phyloP scores from a whole-genome alignment of 1,284 basidiomycete species.

The Naganishia sp. region DNA sequence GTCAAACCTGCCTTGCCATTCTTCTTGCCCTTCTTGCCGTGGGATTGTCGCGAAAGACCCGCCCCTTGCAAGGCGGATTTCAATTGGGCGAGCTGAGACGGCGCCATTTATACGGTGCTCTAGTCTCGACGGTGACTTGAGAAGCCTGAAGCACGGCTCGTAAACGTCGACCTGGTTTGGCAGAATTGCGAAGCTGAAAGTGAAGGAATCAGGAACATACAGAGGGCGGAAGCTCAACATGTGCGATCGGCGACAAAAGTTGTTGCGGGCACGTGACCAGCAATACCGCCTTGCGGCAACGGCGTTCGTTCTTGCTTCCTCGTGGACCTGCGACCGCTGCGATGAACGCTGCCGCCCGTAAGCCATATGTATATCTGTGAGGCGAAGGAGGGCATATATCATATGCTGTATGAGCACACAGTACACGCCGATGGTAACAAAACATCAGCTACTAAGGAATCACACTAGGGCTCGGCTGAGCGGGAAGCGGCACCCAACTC shows the following conservation, averaged over 20 bases:
- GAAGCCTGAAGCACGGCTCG: too few species aligned
- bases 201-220: neutral
- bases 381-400: too few species aligned
- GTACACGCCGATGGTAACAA: too few species aligned
- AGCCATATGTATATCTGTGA: too few species aligned
- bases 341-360: neutral
- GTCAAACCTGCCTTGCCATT: slow-evolving; percentile 61
- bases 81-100: slow-evolving; percentile 80
- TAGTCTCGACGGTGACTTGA: too few species aligned
- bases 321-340: too few species aligned
- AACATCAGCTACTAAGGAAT: too few species aligned
- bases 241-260: slow-evolving; percentile 6
- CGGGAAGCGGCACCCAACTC: slow-evolving; percentile 38
- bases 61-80: slow-evolving; percentile 77
- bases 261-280: neutral
- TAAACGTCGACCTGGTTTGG: too few species aligned
- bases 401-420: too few species aligned
- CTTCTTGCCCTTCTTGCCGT: slow-evolving; percentile 58
- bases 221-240: neutral
- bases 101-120: slow-evolving; percentile 41
- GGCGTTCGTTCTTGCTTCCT: slow-evolving; percentile 11
- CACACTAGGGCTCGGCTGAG: too few species aligned
- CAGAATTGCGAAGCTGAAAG: neutral
- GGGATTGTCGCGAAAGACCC: slow-evolving; percentile 65
- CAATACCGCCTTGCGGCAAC: neutral